Conservation (phyloP, 441 rosid genomes). For the Gossypium schwendimanii region DNA sequence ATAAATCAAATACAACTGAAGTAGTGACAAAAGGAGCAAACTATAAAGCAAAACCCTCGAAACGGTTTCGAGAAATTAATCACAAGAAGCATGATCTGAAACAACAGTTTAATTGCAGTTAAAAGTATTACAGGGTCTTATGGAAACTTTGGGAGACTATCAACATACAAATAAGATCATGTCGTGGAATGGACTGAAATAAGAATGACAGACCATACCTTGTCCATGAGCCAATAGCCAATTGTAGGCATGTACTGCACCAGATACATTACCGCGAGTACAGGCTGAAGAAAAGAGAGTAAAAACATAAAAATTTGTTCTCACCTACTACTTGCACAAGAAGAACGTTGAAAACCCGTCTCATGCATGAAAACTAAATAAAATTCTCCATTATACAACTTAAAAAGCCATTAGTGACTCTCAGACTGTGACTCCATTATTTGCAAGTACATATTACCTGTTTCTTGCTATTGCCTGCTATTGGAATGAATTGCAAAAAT, state of each 20-base stretch:
- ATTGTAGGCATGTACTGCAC: constrained; percentile 80
- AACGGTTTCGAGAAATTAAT: not conserved
- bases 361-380: not conserved
- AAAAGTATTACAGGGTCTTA: not conserved
- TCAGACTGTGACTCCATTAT: not conserved
- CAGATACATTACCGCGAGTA: constrained; percentile 73
- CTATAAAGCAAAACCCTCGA: not conserved
- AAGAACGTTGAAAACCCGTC: not conserved
- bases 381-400: not conserved
- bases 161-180: not conserved
- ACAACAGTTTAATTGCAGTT: not conserved
- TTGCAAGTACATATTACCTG: not conserved
- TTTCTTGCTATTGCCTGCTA: not conserved
- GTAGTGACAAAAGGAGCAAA: not conserved
- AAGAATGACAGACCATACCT: constrained; percentile 32
- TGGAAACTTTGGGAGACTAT: not conserved
- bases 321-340: not conserved
- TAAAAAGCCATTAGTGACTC: not conserved
- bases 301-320: not conserved
- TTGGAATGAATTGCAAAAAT: not conserved
- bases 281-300: constrained; percentile 58
- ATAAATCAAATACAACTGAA: not conserved
- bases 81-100: not conserved
- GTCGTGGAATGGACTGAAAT: not conserved
- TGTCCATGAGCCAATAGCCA: constrained; percentile 95